These are phyloP conservation scores for Clonostachys sp. DNA, from an alignment of 2,329 filamentous ascomycete species.

Conservation along the genomic window DNA sequence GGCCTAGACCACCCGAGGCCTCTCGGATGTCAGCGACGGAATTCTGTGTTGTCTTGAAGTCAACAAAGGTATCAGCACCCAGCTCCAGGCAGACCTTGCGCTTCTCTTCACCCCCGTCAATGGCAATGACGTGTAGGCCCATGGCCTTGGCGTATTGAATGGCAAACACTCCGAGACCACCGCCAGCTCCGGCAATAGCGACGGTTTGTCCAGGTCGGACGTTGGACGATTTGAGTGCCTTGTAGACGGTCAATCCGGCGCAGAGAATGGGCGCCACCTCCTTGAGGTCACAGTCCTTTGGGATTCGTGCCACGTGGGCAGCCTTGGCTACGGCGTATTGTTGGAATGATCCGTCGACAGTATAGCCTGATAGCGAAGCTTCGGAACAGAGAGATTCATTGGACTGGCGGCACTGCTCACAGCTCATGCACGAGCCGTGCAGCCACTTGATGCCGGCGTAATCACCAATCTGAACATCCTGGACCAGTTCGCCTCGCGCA, in stretches of 20 bases:
- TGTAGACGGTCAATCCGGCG: conserved; percentile 85
- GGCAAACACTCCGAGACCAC: conserved; percentile 74
- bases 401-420: conserved; percentile 73
- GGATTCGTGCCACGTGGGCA: conserved; percentile 75
- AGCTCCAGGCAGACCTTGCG: conserved; percentile 62
- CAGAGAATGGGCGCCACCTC: conserved; percentile 76
- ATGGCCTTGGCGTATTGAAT: conserved; percentile 89
- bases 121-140: conserved; percentile 75
- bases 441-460: conserved; percentile 89
- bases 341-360: conserved; percentile 89
- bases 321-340: conserved; percentile 88
- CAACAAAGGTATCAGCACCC: conserved; percentile 70
- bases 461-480: conserved; percentile 76
- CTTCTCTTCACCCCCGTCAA: conserved; percentile 83
- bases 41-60: conserved; percentile 73
- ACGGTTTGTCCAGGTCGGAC: conserved; percentile 70
- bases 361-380: conserved; percentile 79
- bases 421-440: conserved; percentile 79
- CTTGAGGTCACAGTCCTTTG: conserved; percentile 71
- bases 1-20: conserved; percentile 72
- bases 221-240: conserved; percentile 81
- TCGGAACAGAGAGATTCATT: conserved; percentile 81
- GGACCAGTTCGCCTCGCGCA: conserved; percentile 69
- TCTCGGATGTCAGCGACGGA: conserved; percentile 80
- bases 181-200: conserved; percentile 81